These are phyloP conservation scores for Salvia miltiorrhiza DNA, from an alignment of 257 asterid genomes.

Conservation along the genomic window DNA sequence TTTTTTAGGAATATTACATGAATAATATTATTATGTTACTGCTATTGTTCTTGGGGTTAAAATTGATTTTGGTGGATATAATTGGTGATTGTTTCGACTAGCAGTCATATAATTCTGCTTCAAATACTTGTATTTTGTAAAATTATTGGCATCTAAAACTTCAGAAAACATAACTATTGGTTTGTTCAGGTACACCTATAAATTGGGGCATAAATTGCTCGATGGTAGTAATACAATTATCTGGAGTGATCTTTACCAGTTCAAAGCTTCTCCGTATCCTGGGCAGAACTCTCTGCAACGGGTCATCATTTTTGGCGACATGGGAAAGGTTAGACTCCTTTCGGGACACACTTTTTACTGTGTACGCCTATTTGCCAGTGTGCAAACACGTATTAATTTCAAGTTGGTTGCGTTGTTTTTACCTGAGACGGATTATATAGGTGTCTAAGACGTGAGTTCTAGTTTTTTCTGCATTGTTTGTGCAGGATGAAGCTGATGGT, in stretches of 20 bases:
- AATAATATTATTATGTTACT: too few species aligned
- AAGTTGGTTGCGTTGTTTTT: not conserved
- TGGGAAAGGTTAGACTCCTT: conserved; percentile 79
- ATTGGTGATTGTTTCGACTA: too few species aligned
- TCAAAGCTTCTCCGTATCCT: conserved; percentile 92
- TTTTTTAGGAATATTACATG: not conserved
- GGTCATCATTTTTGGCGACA: conserved; percentile 84
- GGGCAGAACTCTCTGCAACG: conserved; percentile 88
- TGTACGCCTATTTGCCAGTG: too few species aligned
- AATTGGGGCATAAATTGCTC: conserved; percentile 66
- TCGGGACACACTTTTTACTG: not conserved
- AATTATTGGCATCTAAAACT: not conserved
- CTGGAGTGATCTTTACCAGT: conserved; percentile 64
- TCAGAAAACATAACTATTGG: not conserved
- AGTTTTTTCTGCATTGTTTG: not conserved
- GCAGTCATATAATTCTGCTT: too few species aligned
- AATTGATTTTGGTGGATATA: too few species aligned
- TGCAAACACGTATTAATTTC: too few species aligned
- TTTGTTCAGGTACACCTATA: conserved; percentile 81
- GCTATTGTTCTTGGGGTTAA: too few species aligned
- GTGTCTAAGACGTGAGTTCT: conserved; percentile 6
- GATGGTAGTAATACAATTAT: conserved; percentile 43
- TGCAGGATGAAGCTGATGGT: conserved; percentile 93
- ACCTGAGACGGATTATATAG: not conserved
- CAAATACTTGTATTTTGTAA: not conserved